Percentiles rank a stretch among this genome's conserved stretches.
Conservation (phyloP, 177 flowering plant species). For the Tripterygium wilfordii region DNA sequence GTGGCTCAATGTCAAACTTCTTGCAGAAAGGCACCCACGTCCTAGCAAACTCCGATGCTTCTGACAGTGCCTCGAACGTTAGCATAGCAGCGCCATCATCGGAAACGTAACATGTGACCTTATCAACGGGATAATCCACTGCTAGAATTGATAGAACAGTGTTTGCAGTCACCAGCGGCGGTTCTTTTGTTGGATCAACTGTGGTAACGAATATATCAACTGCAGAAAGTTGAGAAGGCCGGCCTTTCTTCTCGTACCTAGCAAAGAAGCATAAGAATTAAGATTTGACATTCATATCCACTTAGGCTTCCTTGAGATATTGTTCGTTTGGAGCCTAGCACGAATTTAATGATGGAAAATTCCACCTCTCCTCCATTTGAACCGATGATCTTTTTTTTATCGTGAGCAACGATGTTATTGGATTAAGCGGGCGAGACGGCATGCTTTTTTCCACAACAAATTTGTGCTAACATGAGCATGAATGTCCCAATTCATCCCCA, state of each 20-base stretch:
- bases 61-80: conserved; percentile 41
- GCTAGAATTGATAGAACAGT: conserved; percentile 34
- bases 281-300: background rate
- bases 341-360: no score
- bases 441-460: no score
- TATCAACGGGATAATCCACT: conserved; percentile 18
- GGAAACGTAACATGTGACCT: background rate
- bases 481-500: no score
- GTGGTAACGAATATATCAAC: conserved; percentile 36
- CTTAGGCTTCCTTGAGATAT: no score
- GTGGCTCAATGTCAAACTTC: conserved; percentile 39
- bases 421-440: no score
- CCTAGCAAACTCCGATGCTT: conserved; percentile 40
- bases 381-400: no score
- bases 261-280: background rate
- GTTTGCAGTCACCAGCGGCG: conserved; percentile 38
- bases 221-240: conserved; percentile 29
- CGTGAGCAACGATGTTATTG: no score
- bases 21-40: conserved; percentile 17
- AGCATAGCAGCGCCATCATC: conserved; percentile 29
- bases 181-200: conserved; percentile 16
- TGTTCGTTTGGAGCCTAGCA: no score
- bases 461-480: background rate
- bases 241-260: conserved; percentile 44
- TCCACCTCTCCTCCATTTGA: no score